These are phyloP conservation scores for Fagus crenata DNA, from an alignment of 306 rosid species.

Conservation along the genomic window DNA sequence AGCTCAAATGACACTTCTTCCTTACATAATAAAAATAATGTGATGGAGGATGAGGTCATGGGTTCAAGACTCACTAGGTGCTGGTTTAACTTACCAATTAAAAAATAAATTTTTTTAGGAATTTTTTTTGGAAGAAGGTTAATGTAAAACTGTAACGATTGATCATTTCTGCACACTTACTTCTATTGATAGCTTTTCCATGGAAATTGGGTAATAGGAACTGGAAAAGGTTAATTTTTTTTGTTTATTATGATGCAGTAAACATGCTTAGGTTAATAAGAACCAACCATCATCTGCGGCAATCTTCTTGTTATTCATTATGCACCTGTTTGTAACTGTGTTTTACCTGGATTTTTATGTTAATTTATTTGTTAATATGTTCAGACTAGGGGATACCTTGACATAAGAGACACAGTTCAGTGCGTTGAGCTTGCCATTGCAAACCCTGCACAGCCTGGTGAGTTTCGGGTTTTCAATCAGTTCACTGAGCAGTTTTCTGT, in stretches of 20 bases:
- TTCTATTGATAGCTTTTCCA: background rate
- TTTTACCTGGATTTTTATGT: background rate
- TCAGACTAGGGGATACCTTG: conserved; percentile 95
- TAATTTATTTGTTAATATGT: conserved; percentile 20
- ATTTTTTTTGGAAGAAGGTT: background rate
- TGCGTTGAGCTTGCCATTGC: conserved; percentile 94
- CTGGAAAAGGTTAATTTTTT: background rate
- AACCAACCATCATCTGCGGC: background rate
- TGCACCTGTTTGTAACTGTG: background rate
- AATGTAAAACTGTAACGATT: background rate
- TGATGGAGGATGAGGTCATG: no score
- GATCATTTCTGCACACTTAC: background rate
- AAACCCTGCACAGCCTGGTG: conserved; percentile 82
- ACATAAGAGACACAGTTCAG: conserved; percentile 94
- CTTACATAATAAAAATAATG: no score
- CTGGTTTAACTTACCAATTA: no score
- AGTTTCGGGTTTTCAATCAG: conserved; percentile 90
- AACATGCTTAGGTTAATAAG: background rate
- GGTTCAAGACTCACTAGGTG: no score
- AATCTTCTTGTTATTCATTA: background rate
- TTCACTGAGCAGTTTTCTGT: conserved; percentile 92
- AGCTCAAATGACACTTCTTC: no score
- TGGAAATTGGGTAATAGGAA: background rate
- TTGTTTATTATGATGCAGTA: background rate
- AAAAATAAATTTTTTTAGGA: no score